These are phyloP conservation scores for Micromonas commoda DNA, from an alignment of 139 green algal species.

Conservation along the genomic window DNA sequence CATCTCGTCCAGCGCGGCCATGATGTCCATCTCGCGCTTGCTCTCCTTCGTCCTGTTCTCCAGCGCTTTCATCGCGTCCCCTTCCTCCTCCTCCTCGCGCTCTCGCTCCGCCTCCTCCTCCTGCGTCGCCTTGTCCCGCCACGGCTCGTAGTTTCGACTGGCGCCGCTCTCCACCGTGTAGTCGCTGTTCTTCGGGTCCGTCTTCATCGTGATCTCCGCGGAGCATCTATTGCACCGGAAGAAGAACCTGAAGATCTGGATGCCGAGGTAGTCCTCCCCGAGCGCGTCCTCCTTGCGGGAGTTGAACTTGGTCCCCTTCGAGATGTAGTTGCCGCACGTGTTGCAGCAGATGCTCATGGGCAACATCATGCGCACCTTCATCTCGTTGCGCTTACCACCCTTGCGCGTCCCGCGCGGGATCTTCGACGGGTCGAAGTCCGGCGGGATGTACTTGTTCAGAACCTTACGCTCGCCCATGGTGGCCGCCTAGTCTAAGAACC, in stretches of 20 bases:
- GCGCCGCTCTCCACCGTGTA: slow-evolving; percentile 84
- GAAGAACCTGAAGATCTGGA: slow-evolving; percentile 91
- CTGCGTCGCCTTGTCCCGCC: background rate
- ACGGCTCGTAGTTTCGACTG: slow-evolving; percentile 86
- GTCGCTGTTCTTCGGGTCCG: slow-evolving; percentile 89
- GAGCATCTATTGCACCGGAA: slow-evolving; percentile 85
- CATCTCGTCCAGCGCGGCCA: slow-evolving; percentile 23
- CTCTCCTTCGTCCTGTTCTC: slow-evolving; percentile 14
- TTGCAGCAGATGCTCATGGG: slow-evolving; percentile 92
- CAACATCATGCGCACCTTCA: slow-evolving; percentile 88
- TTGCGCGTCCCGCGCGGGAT: slow-evolving; percentile 56
- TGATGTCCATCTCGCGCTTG: slow-evolving; percentile 25
- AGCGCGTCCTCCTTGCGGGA: slow-evolving; percentile 86
- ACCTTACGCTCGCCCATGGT: slow-evolving; percentile 72
- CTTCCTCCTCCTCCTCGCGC: slow-evolving; percentile 9
- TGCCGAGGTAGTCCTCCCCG: slow-evolving; percentile 89
- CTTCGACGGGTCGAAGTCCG: slow-evolving; percentile 60
- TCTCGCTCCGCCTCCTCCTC: slow-evolving; percentile 5
- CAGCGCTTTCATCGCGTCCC: slow-evolving; percentile 12
- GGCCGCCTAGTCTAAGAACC: background rate
- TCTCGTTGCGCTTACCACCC: slow-evolving; percentile 10
- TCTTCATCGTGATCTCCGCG: slow-evolving; percentile 94
- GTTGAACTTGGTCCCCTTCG: slow-evolving; percentile 99
- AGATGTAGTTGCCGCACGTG: slow-evolving; percentile 96
- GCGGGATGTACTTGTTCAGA: slow-evolving; percentile 64